Percentiles rank a stretch among this genome's conserved stretches.
Evolutionary conservation across 2,329 filamentous ascomycete genomes (phyloP).

Genomic region (Bipolaris victoriae): DNA sequence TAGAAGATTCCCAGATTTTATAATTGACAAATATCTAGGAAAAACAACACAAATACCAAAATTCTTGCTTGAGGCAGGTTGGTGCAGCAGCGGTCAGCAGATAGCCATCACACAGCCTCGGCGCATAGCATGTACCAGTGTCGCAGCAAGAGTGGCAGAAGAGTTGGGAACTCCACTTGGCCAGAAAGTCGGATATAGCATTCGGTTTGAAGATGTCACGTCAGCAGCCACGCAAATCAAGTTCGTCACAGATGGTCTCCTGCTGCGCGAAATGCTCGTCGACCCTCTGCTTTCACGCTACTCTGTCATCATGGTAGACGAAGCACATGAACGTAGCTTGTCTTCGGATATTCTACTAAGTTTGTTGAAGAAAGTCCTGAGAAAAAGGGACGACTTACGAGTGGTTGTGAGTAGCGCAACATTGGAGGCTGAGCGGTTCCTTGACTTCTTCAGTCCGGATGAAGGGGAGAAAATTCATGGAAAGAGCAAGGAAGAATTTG

Average conservation of each 20-base stretch:
- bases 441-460: conserved; percentile 73
- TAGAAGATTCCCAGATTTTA: neutral
- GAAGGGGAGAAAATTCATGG: conserved; percentile 47
- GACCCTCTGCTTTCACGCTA: conserved; percentile 91
- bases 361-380: conserved; percentile 86
- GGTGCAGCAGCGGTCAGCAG: conserved; percentile 81
- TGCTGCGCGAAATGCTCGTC: conserved; percentile 89
- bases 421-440: conserved; percentile 84
- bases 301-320: conserved; percentile 96
- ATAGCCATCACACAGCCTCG: conserved; percentile 79
- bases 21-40: conserved; percentile 53
- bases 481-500: conserved; percentile 53
- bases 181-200: conserved; percentile 87
- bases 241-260: conserved; percentile 90
- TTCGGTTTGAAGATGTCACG: conserved; percentile 88
- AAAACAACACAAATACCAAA: conserved; percentile 97
- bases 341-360: conserved; percentile 92
- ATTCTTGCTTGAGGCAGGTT: conserved; percentile 85
- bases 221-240: conserved; percentile 87
- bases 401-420: conserved; percentile 95
- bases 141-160: conserved; percentile 68
- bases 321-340: conserved; percentile 91
- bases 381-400: conserved; percentile 77
- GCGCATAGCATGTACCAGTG: conserved; percentile 24
- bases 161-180: conserved; percentile 86